These are phyloP conservation scores for Aspergillus aculeatinus DNA, from an alignment of 2,329 filamentous ascomycete species.

Conservation along the genomic window DNA sequence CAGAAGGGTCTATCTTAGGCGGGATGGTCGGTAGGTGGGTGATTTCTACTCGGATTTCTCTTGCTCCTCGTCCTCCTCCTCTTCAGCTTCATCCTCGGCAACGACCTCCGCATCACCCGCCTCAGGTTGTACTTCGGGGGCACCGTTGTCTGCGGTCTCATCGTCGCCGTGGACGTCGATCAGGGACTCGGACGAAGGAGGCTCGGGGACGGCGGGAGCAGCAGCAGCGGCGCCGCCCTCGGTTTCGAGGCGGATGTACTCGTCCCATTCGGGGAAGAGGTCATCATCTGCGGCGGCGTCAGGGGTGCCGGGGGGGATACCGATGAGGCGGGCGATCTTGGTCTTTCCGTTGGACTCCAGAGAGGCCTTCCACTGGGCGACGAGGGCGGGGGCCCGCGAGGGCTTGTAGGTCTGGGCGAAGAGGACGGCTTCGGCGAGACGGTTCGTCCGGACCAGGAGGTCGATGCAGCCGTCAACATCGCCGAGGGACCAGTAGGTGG, in stretches of 20 bases:
- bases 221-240: slow-evolving; percentile 53
- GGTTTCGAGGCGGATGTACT: slow-evolving; percentile 78
- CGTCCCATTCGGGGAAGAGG: slow-evolving; percentile 94
- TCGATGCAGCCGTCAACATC: slow-evolving; percentile 80
- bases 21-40: neutral
- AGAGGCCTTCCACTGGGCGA: slow-evolving; percentile 75
- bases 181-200: slow-evolving; percentile 39
- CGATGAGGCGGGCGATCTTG: slow-evolving; percentile 80
- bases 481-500: slow-evolving; percentile 80
- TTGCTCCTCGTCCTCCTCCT: neutral
- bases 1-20: slow-evolving; percentile 1
- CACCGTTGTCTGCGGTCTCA: slow-evolving; percentile 35
- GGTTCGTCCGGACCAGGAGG: slow-evolving; percentile 73
- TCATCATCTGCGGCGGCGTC: slow-evolving; percentile 62
- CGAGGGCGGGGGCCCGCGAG: slow-evolving; percentile 66
- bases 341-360: slow-evolving; percentile 83
- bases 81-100: neutral
- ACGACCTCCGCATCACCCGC: slow-evolving; percentile 18
- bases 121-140: slow-evolving; percentile 31
- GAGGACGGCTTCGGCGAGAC: slow-evolving; percentile 80
- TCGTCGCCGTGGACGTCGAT: slow-evolving; percentile 42
- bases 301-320: slow-evolving; percentile 71
- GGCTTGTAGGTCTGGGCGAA: slow-evolving; percentile 97
- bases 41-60: neutral
- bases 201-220: slow-evolving; percentile 31